Conservation (phyloP, 2,329 filamentous ascomycete species). For the Alternaria sp. region DNA sequence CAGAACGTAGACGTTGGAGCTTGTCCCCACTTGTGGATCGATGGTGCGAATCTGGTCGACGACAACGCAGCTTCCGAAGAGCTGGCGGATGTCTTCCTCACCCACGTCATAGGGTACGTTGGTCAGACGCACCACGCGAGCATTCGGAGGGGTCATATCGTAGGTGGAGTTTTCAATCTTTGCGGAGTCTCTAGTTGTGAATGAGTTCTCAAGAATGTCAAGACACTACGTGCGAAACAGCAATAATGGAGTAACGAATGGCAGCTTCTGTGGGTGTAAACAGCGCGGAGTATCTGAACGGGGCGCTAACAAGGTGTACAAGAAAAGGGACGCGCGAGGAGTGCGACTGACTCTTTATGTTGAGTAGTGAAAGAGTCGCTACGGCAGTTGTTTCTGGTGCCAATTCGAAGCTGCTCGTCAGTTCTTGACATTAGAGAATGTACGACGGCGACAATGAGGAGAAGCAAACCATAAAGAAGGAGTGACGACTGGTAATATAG, state of each 20-base stretch:
- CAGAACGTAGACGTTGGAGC: background rate
- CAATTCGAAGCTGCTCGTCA: background rate
- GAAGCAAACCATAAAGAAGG: background rate
- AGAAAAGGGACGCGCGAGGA: background rate
- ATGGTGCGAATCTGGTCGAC: conserved; percentile 1
- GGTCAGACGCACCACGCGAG: background rate
- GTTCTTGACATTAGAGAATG: background rate
- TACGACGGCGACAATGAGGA: background rate
- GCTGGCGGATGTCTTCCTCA: background rate
- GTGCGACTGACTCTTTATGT: background rate
- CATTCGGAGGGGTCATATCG: background rate
- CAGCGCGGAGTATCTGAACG: background rate
- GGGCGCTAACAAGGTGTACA: background rate
- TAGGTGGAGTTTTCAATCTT: background rate
- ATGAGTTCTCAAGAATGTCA: background rate
- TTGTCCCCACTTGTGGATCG: background rate
- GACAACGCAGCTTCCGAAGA: background rate
- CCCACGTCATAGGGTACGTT: background rate
- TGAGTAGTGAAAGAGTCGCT: background rate
- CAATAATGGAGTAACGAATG: background rate
- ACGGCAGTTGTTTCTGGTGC: background rate
- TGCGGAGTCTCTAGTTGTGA: background rate
- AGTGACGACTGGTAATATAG: background rate
- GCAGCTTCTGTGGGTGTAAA: background rate
- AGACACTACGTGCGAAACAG: background rate